Conservation (phyloP, 768 basidiomycete genomes). For the Suillus weaverae region DNA sequence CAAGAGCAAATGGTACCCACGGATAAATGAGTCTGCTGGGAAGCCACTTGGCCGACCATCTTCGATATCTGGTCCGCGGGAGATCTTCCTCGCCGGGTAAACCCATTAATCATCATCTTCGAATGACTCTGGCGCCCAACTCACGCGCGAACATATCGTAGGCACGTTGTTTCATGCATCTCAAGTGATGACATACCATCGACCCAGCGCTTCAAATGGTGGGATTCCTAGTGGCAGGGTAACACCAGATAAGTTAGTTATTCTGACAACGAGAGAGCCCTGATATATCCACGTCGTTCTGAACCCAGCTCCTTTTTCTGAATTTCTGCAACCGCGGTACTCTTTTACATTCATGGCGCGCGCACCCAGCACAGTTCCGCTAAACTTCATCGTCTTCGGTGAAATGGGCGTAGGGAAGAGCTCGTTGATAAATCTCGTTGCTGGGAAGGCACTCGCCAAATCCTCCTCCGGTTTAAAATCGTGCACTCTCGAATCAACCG, state of each 20-base stretch:
- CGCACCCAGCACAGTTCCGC: not conserved
- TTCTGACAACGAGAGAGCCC: not conserved
- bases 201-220: not conserved
- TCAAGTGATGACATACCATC: not conserved
- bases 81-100: too few relatives aligned
- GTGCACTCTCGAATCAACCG: conserved; percentile 9
- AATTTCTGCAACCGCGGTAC: not conserved
- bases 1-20: not conserved
- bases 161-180: not conserved
- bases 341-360: not conserved
- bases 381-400: conserved; percentile 10
- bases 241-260: not conserved
- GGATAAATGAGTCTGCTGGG: not conserved
- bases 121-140: not conserved
- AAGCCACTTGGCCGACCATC: not conserved
- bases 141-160: not conserved
- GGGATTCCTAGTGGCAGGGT: not conserved
- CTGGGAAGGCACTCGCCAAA: not conserved
- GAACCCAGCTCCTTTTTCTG: not conserved
- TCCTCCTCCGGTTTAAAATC: conserved; percentile 1
- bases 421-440: conserved; percentile 12
- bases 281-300: not conserved
- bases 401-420: conserved; percentile 14
- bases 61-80: not conserved
- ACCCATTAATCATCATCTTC: not conserved